Base-by-base conservation (phyloP, 164 flowering plant species). In the Nymphaea colorata region DNA sequence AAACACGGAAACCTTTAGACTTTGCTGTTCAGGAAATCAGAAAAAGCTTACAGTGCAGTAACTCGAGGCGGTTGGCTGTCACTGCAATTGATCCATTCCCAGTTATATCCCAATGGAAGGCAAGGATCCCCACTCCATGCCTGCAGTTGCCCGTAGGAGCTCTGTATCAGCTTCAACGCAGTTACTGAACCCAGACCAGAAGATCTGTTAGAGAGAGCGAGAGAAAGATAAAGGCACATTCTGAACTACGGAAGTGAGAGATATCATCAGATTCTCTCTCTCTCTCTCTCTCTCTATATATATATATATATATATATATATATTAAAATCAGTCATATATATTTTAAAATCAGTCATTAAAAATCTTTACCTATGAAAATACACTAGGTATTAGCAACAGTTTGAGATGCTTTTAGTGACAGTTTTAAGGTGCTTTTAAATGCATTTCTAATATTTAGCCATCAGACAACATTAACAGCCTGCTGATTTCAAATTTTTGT, bases 1-100 rank as follows among this genome's bases (percentile, higher is more conserved):
- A 55, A 55, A 55, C 10, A 8, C 10, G 59, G 59, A 16, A 8
- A 8, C 59, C 16, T 55, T 55, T 8, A 8, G 16, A 10, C 2
- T 8, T 55, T 10, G 59, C 25, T 17, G 7, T 4, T 41, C 3
- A 61, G 3, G 41, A 61, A 7, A 8, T 8, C 12, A 51, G 57
- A 45, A 15, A 51, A 51, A 43, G 15, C 16, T 63, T 17, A 62
- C 70, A 65, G 44, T 57, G 44, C 67, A 6, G 65, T 60, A 11
- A 68, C 64, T 73, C 66, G 12, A 7, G 75, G 84, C 3, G 36
- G 69, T 16, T 64, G 62, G 65, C 75, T 75, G 41, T 45, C 65
- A 51, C 62, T 75, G 36, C 86, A 80, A 5, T 67, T 42, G n/a
- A 82, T 53, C 86, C 86, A 81, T 5, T 81, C 84, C 84, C 84